Percentiles rank a stretch among this genome's conserved stretches.
phyloP scores from a whole-genome alignment of 805 yeast species.

The Wickerhamiella musiphila region DNA sequence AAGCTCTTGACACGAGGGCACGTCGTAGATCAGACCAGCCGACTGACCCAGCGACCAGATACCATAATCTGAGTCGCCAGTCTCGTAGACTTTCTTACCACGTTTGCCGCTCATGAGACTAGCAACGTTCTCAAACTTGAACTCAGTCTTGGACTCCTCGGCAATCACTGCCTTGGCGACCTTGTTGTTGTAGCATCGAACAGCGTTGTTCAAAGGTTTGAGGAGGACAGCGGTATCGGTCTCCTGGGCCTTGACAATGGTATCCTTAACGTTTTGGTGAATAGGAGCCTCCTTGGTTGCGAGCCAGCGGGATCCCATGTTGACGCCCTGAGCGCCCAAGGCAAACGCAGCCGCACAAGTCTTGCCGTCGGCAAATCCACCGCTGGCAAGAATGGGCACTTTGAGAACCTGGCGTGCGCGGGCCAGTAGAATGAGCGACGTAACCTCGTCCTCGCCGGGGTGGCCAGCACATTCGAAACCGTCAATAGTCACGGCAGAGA shows the following conservation, averaged over 20 bases:
- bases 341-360: conserved; percentile 21
- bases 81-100: conserved; percentile 17
- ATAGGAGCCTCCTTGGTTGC: conserved; percentile 20
- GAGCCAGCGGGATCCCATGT: conserved; percentile 22
- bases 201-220: conserved; percentile 18
- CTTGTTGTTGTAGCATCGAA: conserved; percentile 15
- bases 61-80: conserved; percentile 19
- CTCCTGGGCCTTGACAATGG: conserved; percentile 15
- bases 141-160: conserved; percentile 12
- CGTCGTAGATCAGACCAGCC: conserved; percentile 18
- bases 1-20: conserved; percentile 19
- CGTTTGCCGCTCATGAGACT: conserved; percentile 17
- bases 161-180: conserved; percentile 17
- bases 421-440: conserved; percentile 16
- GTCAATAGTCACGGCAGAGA: conserved; percentile 20
- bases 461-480: conserved; percentile 24
- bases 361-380: conserved; percentile 21
- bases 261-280: conserved; percentile 13
- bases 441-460: conserved; percentile 22
- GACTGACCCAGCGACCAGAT: conserved; percentile 21
- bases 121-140: conserved; percentile 15
- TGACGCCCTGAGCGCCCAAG: conserved; percentile 18
- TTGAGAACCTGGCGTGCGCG: conserved; percentile 16
- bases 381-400: conserved; percentile 20
- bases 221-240: conserved; percentile 18